Evolutionary conservation across 2,329 filamentous ascomycete species (phyloP), one percentile per base, ranked within the genome.

Genomic region (Botrytis deweyae): DNA sequence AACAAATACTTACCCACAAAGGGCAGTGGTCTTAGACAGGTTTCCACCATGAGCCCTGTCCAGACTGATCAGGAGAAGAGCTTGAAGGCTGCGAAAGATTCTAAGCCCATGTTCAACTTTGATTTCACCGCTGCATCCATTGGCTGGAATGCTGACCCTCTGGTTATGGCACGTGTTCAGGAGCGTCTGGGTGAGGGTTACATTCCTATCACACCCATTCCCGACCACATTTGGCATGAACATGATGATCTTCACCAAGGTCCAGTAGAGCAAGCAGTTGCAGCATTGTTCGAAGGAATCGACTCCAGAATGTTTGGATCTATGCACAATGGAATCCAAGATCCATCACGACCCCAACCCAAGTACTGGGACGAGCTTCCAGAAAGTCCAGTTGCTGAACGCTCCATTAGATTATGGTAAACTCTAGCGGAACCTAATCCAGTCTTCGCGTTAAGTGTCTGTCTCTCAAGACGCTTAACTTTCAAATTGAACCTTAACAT

Each of bases 11-110:
- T 67, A 36, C 74, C 74, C 55, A 40, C 38, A 22, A 68, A 72
- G 46, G 70, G 73, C 29, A 75, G 74, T 67, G 58, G 67, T 7
- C 70, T 76, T 62, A 70, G 75, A 55, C 72, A 75, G 4, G 68
- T 75, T 22, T 69, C 70, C 29, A 66, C 52, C 33, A 71, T 76
- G 72, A 75, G 74, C 18, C 74, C 75, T 36, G 42, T 74, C 29
- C 70, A 73, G 29, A 25, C 29, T 9, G 75, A 76, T 29, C 42
- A 72, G 25, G 58, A 49, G 33, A 64, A 38, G 16, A 42, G 33
- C 9, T 29, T 36, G 12, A 33, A 29, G 58, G 16, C 36, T 38
- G 42, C n/a, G 8, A 46, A 40, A 14, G 42, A 71, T 9, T 42
- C 42, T 38, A n/a, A 40, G 22, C 44, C 58, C 16, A 42, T 72